Evolutionary conservation across 2,329 filamentous ascomycete genomes (phyloP).

Genomic region (Calonectria hongkongensis): DNA sequence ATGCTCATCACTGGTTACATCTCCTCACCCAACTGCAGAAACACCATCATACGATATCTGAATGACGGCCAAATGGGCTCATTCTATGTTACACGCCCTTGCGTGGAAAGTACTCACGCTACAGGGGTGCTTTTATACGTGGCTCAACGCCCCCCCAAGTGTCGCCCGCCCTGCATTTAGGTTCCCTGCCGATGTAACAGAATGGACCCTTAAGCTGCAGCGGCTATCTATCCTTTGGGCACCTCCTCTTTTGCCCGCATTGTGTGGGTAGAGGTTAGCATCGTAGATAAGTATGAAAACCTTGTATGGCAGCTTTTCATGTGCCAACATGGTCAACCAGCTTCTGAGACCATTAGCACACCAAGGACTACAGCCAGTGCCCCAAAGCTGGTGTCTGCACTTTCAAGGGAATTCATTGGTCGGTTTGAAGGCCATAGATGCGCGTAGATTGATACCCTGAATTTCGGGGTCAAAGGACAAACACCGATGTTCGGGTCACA

Average conservation of each 20-base stretch:
- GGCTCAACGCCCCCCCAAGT: neutral
- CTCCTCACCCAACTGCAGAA: neutral
- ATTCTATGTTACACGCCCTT: neutral
- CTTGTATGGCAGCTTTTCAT: neutral
- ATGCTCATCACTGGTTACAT: neutral
- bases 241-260: neutral
- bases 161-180: neutral
- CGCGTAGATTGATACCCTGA: neutral
- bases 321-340: too few species aligned
- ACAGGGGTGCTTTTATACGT: neutral
- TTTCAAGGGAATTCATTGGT: neutral
- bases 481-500: neutral
- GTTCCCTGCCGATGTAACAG: neutral
- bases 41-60: neutral
- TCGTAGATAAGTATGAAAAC: neutral
- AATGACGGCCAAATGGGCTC: neutral
- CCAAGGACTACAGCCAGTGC: too few species aligned
- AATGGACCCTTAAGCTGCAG: slow-evolving; percentile 4
- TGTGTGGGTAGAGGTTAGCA: neutral
- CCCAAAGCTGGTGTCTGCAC: neutral
- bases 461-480: neutral
- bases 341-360: too few species aligned
- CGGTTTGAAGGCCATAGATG: neutral
- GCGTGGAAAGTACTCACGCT: too few species aligned
- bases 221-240: neutral